Conservation (phyloP, 2,329 filamentous ascomycete species). For the Fusarium kyushuense region DNA sequence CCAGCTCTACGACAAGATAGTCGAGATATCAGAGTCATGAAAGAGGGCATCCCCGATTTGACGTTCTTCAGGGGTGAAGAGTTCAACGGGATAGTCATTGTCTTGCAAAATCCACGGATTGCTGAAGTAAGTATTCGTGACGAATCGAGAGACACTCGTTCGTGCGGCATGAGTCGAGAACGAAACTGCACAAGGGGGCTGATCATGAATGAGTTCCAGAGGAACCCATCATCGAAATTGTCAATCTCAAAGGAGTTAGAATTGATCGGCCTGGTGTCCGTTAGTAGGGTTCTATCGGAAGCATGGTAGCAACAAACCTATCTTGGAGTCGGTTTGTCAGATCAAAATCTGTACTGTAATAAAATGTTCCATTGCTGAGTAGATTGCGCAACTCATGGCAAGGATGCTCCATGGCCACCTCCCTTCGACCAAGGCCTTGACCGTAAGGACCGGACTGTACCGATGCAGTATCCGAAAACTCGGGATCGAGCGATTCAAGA, state of each 20-base stretch:
- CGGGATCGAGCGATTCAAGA: constrained; percentile 64
- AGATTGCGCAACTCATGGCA: constrained; percentile 93
- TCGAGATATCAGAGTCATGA: constrained; percentile 89
- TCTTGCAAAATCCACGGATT: constrained; percentile 91
- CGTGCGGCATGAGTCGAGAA: constrained; percentile 78
- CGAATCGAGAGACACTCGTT: constrained; percentile 83
- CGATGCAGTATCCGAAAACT: constrained; percentile 61
- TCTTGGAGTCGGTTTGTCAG: constrained; percentile 93
- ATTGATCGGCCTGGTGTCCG: constrained; percentile 72
- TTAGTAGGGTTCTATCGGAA: constrained; percentile 13
- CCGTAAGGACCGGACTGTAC: constrained; percentile 56
- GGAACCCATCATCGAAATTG: constrained; percentile 89
- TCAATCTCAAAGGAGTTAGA: constrained; percentile 87
- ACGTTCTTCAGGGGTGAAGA: constrained; percentile 76
- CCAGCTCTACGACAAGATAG: constrained; percentile 91
- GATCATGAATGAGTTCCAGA: constrained; percentile 99
- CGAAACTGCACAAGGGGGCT: constrained; percentile 90
- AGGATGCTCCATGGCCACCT: constrained; percentile 83
- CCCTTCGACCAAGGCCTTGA: constrained; percentile 69
- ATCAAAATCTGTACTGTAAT: constrained; percentile 99
- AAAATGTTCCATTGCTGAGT: constrained; percentile 92
- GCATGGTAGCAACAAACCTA: constrained; percentile 62
- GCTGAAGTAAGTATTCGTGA: constrained; percentile 92
- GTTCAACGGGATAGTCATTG: constrained; percentile 83
- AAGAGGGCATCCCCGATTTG: constrained; percentile 80